phyloP scores from a whole-genome alignment of 495 filamentous ascomycete species.

The Entonaema liquescens region DNA sequence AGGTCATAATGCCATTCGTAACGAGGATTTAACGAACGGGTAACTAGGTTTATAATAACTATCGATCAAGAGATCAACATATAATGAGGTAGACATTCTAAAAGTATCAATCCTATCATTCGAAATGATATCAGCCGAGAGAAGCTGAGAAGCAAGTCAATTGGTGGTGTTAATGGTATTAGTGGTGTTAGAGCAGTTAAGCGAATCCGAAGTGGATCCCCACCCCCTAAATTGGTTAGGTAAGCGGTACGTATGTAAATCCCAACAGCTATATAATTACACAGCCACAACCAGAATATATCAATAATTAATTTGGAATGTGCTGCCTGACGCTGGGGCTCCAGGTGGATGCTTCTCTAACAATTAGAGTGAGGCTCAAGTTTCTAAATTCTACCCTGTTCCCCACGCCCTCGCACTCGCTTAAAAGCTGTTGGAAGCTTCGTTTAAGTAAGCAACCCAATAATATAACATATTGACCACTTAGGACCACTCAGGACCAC shows the following conservation, averaged over 20 bases:
- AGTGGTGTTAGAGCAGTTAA: not conserved
- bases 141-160: not conserved
- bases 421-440: not conserved
- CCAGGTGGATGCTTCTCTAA: not conserved
- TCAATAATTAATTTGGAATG: not conserved
- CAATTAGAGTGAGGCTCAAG: constrained; percentile 13
- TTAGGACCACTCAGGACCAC: too few species aligned
- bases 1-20: too few species aligned
- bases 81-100: too few species aligned
- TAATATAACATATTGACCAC: not conserved
- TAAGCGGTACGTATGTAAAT: not conserved
- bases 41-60: too few species aligned
- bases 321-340: not conserved
- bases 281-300: not conserved
- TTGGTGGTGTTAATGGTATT: not conserved
- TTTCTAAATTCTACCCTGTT: not conserved
- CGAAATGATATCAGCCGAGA: not conserved
- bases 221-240: not conserved
- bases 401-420: not conserved
- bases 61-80: too few species aligned
- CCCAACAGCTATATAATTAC: not conserved
- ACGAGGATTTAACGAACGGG: too few species aligned
- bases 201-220: not conserved
- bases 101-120: too few species aligned
- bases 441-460: not conserved